Base-by-base conservation (phyloP, 805 yeast species). In the Torulaspora microellipsoides region DNA sequence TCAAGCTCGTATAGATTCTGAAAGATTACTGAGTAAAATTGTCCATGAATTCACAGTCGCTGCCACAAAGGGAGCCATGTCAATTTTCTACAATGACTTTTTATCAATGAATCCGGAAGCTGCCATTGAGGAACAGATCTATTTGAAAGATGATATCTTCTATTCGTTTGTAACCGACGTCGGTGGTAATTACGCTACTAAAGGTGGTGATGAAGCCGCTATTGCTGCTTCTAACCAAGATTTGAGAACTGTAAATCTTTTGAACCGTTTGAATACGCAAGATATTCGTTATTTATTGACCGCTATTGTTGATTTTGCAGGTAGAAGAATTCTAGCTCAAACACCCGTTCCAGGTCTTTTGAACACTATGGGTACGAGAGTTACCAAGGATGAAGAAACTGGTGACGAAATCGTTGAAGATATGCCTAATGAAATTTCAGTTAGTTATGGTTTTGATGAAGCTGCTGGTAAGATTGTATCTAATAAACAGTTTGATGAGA, bases 301-400 rank as follows among this genome's bases (percentile, higher is more conserved):
- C 3, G 75, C 90, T n/a, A 75, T 89, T 46, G 86, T 91, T 43
- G 98, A 91, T 65, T 91, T 78, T 67, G 80, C 85, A 59, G 99
- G 98, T 48, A 83, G 80, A 56, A 78, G 98, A 64, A 72, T 91
- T 30, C 75, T 91, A 31, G 87, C 95, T 63, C 98, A 91, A 69
- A 86, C 96, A 11, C 96, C 96, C 10, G 95, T 91, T 34, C 99
- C 99, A 12, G 98, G 98, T 47, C 61, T 72, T 31, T 67, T 69
- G 44, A 54, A 65, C 8, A 66, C 68, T 9, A 55, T 68, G 56
- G 73, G 75, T 43, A 62, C 69, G 15, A 63, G 59, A 31, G 58
- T 58, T 25, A 61, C 59, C 36, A 69, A 65, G 31, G 72, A 72
- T 37, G 70, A 65, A 32, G 75, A 67, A 31, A 67, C 70, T 25